These are phyloP conservation scores for Spathaspora gorwiae DNA, from an alignment of 805 yeast genomes.

Conservation along the genomic window DNA sequence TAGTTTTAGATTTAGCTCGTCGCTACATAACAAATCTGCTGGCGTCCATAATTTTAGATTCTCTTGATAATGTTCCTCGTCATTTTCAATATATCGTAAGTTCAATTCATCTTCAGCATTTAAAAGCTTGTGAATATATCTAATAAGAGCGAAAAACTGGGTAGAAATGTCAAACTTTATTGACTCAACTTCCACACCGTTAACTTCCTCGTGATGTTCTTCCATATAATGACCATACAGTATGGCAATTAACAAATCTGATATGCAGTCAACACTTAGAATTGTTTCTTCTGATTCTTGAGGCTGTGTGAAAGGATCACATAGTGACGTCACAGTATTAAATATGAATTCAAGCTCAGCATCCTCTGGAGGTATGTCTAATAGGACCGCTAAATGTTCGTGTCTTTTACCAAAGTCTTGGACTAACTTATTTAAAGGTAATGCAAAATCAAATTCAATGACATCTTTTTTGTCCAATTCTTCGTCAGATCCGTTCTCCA, in stretches of 20 bases:
- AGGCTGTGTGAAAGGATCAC: conserved; percentile 71
- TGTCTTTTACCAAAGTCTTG: conserved; percentile 12
- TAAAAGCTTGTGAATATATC: conserved; percentile 28
- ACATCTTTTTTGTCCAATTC: conserved; percentile 9
- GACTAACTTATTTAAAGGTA: conserved; percentile 9
- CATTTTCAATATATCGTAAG: conserved; percentile 39
- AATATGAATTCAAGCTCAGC: conserved; percentile 13
- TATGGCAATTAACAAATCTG: conserved; percentile 48
- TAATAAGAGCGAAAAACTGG: conserved; percentile 33
- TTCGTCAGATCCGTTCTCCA: conserved; percentile 12
- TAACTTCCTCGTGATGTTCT: conserved; percentile 6
- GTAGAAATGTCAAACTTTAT: conserved; percentile 32
- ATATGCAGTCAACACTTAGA: conserved; percentile 52
- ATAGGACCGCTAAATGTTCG: conserved; percentile 9
- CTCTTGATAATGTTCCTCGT: conserved; percentile 22
- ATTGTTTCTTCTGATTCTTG: conserved; percentile 50
- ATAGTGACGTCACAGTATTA: conserved; percentile 17
- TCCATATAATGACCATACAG: conserved; percentile 15
- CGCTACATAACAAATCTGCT: conserved; percentile 7
- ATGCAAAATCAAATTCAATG: conserved; percentile 13
- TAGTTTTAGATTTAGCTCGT: conserved; percentile 20
- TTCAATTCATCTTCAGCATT: conserved; percentile 41
- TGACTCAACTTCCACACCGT: conserved; percentile 12
- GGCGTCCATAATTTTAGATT: conserved; percentile 28
- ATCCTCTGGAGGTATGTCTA: conserved; percentile 14